Base-by-base conservation (phyloP, 2,329 filamentous ascomycete species). In the Macrophomina tecta region DNA sequence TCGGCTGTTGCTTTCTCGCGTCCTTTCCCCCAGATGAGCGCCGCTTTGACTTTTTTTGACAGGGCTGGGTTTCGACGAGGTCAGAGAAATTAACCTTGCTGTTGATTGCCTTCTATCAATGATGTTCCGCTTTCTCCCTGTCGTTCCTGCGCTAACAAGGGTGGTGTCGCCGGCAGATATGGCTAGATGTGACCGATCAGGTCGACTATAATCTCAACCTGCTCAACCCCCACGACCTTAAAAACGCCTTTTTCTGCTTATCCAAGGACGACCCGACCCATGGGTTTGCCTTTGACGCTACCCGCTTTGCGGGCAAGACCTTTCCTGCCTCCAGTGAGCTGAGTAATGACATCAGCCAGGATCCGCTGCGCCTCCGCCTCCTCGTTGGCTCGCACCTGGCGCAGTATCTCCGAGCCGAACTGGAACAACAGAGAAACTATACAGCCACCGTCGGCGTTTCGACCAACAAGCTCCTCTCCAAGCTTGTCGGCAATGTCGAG, bases 371-470 rank as follows among this genome's bases (percentile, higher is more conserved):
- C 23, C 78, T 90, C 64, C 88, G 91, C 48, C 83, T 97, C 40
- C 81, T 90, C 12, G 82, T 97, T 8, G 94, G 88, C 4, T 95
- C 93, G 11, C 93, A 97, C 78, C 81, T 98, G 38, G 93, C 93
- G 5, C 83, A 87, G 36, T 84, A 94, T 74, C 78, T 98, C 32
- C 89, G 94, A 12, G 81, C 85, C 66, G 86, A 87, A 73, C 82
- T 98, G 11, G 91, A 96, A 73, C 82, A 89, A 53, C 84, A 92
- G 53, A 90, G 89, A 73, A 92, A 93, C 1, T 97, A 94, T 78
- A 97, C 93, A 0, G 91, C 91, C 34, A 94, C 94, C 0, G 93
- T 92, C 49, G 94, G 94, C 4, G 88, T 98, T 28, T 90, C 93
- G 2, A 96, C 92, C 0, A 94, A 90, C 73, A 98, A 98, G 78